Conservation (phyloP, 2,329 filamentous ascomycete genomes). For the Bipolaris zeicola region DNA sequence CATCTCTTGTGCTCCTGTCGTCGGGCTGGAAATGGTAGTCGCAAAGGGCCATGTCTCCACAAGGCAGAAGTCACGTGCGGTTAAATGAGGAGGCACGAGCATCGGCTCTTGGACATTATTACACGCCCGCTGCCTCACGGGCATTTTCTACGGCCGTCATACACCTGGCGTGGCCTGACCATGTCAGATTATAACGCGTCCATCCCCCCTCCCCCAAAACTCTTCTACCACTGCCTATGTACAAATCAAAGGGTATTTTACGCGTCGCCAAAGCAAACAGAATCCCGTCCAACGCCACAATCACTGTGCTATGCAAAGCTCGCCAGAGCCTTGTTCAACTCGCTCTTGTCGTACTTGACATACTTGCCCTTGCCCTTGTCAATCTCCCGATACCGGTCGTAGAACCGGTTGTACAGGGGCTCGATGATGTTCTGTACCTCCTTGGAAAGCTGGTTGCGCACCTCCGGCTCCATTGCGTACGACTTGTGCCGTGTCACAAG, state of each 20-base stretch:
- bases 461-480: slow-evolving; percentile 89
- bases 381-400: slow-evolving; percentile 95
- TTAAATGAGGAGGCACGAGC: slow-evolving; percentile 18
- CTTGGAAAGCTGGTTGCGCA: slow-evolving; percentile 76
- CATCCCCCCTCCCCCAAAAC: slow-evolving; percentile 5
- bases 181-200: slow-evolving; percentile 27
- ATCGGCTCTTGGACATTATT: slow-evolving; percentile 5
- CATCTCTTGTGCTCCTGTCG: slow-evolving; percentile 21
- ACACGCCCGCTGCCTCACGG: slow-evolving; percentile 1
- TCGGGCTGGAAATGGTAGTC: slow-evolving; percentile 24
- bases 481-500: slow-evolving; percentile 81
- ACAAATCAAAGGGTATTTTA: slow-evolving; percentile 43
- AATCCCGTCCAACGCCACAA: slow-evolving; percentile 25
- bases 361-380: slow-evolving; percentile 99
- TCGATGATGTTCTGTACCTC: slow-evolving; percentile 93
- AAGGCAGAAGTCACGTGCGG: slow-evolving; percentile 40
- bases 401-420: slow-evolving; percentile 92
- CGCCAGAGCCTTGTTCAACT: slow-evolving; percentile 68
- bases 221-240: slow-evolving; percentile 20
- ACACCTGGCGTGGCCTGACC: not conserved
- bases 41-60: slow-evolving; percentile 28
- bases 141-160: not conserved
- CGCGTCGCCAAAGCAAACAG: slow-evolving; percentile 23
- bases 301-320: slow-evolving; percentile 46
- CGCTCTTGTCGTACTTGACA: slow-evolving; percentile 92